Evolutionary conservation across 2,329 filamentous ascomycete genomes (phyloP).

Genomic region (Blumeria graminis): DNA sequence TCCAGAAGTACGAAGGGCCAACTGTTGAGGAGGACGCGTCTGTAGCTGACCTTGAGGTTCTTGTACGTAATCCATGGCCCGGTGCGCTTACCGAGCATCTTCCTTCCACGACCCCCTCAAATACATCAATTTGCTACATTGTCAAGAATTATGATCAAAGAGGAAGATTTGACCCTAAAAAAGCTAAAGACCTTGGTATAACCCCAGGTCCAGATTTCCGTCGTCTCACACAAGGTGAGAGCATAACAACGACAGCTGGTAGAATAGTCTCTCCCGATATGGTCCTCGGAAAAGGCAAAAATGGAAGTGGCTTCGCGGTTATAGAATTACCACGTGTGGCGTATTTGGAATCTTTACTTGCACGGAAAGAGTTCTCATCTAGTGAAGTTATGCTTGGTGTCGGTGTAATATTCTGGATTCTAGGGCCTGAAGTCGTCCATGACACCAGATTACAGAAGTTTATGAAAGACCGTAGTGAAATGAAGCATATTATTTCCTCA

Average conservation of each 20-base stretch:
- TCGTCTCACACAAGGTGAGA: constrained; percentile 31
- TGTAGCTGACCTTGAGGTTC: constrained; percentile 41
- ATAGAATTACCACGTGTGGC: constrained; percentile 50
- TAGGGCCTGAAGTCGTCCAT: constrained; percentile 41
- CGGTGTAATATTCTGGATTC: constrained; percentile 53
- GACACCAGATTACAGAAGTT: constrained; percentile 43
- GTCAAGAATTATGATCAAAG: constrained; percentile 51
- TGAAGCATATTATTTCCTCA: constrained; percentile 59
- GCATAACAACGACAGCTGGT: constrained; percentile 38
- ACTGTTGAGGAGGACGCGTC: constrained; percentile 24
- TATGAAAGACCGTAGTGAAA: constrained; percentile 31
- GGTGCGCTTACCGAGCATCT: constrained; percentile 37
- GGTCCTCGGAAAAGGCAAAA: constrained; percentile 45
- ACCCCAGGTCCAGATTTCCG: constrained; percentile 31
- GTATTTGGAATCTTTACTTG: constrained; percentile 46
- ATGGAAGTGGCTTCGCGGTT: constrained; percentile 53
- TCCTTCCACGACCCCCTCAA: constrained; percentile 41
- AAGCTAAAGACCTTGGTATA: constrained; percentile 42
- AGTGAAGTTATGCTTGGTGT: constrained; percentile 41
- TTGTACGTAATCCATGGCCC: constrained; percentile 60
- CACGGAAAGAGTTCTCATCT: constrained; percentile 47
- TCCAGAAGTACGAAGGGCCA: constrained; percentile 49
- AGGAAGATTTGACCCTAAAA: constrained; percentile 52
- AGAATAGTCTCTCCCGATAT: constrained; percentile 58
- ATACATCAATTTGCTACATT: constrained; percentile 63